Conservation (phyloP, 768 basidiomycete species). For the Pleurotus salmoneostramineus region DNA sequence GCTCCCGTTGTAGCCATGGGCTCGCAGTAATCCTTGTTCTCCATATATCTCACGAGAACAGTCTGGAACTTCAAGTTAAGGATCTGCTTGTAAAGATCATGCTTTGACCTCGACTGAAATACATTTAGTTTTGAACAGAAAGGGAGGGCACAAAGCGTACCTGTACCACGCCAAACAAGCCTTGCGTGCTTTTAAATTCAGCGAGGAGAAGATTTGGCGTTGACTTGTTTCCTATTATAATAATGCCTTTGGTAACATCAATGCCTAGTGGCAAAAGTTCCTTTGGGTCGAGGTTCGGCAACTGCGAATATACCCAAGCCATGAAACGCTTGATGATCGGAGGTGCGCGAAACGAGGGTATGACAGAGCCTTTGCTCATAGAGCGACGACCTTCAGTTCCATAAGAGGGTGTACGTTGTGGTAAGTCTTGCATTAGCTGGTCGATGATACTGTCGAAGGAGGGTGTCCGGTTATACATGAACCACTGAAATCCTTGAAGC, state of each 20-base stretch:
- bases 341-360: constrained; percentile 31
- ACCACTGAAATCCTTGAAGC: constrained; percentile 88
- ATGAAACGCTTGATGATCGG: constrained; percentile 34
- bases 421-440: constrained; percentile 52
- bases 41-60: constrained; percentile 59
- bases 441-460: constrained; percentile 86
- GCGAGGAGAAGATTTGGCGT: constrained; percentile 80
- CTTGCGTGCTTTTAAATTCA: constrained; percentile 74
- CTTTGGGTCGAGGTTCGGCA: constrained; percentile 73
- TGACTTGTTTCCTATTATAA: constrained; percentile 82
- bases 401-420: constrained; percentile 29
- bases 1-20: constrained; percentile 66
- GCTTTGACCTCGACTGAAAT: constrained; percentile 69
- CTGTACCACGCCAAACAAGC: constrained; percentile 75
- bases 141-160: constrained; percentile 36
- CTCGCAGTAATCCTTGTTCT: constrained; percentile 73
- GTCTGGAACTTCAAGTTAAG: constrained; percentile 68
- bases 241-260: constrained; percentile 71
- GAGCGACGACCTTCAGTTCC: constrained; percentile 33
- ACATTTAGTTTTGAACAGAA: constrained; percentile 8
- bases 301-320: constrained; percentile 52
- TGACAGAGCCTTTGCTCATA: constrained; percentile 26
- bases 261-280: constrained; percentile 87
- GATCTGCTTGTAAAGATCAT: constrained; percentile 81
- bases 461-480: constrained; percentile 85